Evolutionary conservation across 23 red algal species (phyloP), one percentile per base, ranked within the genome.

Genomic region (Chondrus crispus): DNA sequence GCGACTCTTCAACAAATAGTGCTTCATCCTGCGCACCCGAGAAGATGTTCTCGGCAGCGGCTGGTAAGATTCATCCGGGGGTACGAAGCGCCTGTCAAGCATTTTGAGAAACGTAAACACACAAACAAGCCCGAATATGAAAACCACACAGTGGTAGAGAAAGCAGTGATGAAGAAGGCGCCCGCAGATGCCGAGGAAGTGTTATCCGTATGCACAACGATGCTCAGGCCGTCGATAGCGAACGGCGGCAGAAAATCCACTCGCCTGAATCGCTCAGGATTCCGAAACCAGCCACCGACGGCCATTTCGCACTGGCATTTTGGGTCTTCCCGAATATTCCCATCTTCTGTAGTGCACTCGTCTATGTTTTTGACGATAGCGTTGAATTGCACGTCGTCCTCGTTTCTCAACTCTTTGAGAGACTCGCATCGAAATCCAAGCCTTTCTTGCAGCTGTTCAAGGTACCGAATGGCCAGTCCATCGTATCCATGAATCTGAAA

Each of bases 261-360:
- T n/a, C 43, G 63, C 20, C 29, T 19, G 64, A 38, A 72, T 4
- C 84, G 84, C 24, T 7, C 5, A 3, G 41, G 62, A 49, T 43
- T 88, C 13, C 24, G 20, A 20, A 74, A 18, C 36, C 35, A 88
- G 47, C 84, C 84, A 46, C 62, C 28, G 37, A 55, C 63, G 20
- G 63, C 84, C 26, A 88, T 72, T 62, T 88, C 84, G 84, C 84
- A 88, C 2, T 3, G 18, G 84, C 84, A 88, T 12, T 54, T n/a
- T 32, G n/a, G 38, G 42, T 66, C 32, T 26, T 42, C 1, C 26
- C 26, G 35, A 32, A n/a, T 8, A 38, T 35, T 46, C 38, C 20
- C n/a, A 37, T 38, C 71, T 26, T 77, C 38, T 47, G 11, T 38
- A 20, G 38, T 44, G 71, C 71, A 77, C n/a, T 37, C 29, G 11